Conservation (phyloP, 768 basidiomycete species). For the Suillus hirtellus region DNA sequence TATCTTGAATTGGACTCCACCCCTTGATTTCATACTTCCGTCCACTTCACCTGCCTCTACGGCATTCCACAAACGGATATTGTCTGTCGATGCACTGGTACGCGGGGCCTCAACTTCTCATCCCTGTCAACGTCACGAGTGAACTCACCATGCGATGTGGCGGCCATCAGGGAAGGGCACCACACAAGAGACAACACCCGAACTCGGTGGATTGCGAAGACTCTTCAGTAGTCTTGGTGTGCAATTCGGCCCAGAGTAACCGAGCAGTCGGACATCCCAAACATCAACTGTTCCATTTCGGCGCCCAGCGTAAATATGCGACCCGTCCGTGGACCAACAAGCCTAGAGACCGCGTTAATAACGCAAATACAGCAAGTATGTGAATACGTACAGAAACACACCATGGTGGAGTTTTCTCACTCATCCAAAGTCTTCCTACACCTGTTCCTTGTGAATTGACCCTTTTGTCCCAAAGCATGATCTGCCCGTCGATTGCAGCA, state of each 20-base stretch:
- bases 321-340: conserved; percentile 90
- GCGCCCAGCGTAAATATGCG: conserved; percentile 87
- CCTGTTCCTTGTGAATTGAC: conserved; percentile 62
- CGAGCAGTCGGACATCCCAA: conserved; percentile 89
- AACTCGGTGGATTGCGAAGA: conserved; percentile 82
- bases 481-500: conserved; percentile 87
- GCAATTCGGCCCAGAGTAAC: conserved; percentile 55
- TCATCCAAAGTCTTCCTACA: conserved; percentile 84
- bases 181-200: conserved; percentile 90
- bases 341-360: conserved; percentile 52
- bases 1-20: conserved; percentile 88
- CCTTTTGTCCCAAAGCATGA: conserved; percentile 89
- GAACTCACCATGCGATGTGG: conserved; percentile 83
- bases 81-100: conserved; percentile 85
- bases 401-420: conserved; percentile 93
- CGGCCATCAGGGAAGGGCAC: conserved; percentile 89
- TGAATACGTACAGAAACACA: conserved; percentile 78
- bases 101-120: conserved; percentile 22
- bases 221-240: conserved; percentile 82
- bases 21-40: conserved; percentile 56
- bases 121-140: conserved; percentile 16
- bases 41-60: conserved; percentile 74
- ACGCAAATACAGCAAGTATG: conserved; percentile 8
- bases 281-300: conserved; percentile 90
- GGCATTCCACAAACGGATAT: conserved; percentile 92